These are phyloP conservation scores for Isoetes taiwanensis DNA, from an alignment of 75 land plant genomes.

Conservation along the genomic window DNA sequence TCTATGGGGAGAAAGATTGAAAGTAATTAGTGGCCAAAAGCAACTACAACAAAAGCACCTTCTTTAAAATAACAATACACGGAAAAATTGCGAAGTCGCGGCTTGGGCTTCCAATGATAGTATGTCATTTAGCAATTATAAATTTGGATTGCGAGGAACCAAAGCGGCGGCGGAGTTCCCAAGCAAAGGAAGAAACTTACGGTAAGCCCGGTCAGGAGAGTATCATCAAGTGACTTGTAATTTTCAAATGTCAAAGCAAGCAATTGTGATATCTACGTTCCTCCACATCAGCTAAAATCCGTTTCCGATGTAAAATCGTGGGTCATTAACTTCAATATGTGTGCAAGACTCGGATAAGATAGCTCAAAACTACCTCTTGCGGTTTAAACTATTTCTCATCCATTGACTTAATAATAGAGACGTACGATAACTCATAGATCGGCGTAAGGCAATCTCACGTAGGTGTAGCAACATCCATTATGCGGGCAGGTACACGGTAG, in stretches of 20 bases:
- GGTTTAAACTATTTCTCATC: conserved; percentile 48
- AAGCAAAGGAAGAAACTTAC: conserved; percentile 39
- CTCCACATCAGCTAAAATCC: conserved; percentile 62
- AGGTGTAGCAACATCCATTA: conserved; percentile 98
- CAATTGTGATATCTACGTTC: conserved; percentile 56
- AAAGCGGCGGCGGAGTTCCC: conserved; percentile 66
- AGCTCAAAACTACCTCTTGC: conserved; percentile 62
- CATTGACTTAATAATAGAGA: conserved; percentile 49
- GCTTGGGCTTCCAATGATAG: conserved; percentile 60
- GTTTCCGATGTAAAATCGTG: conserved; percentile 32
- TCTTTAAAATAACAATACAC: conserved; percentile 26
- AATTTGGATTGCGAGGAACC: conserved; percentile 64
- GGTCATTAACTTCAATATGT: not conserved
- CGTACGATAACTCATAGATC: conserved; percentile 58
- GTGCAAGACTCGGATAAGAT: not conserved
- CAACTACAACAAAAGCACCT: not conserved
- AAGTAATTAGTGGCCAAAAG: not conserved
- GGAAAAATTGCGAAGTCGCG: conserved; percentile 60
- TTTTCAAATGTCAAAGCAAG: conserved; percentile 78
- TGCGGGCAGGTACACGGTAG: conserved; percentile 73
- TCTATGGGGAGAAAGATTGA: conserved; percentile 22
- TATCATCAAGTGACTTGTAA: conserved; percentile 88
- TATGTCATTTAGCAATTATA: conserved; percentile 72
- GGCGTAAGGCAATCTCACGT: conserved; percentile 79
- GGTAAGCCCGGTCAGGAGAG: conserved; percentile 52